A percentile compares a stretch with the other conserved stretches of the same genome.
These are phyloP conservation scores for Avena atlantica DNA, from an alignment of 176 grass and related monocot genomes.

Conservation along the genomic window DNA sequence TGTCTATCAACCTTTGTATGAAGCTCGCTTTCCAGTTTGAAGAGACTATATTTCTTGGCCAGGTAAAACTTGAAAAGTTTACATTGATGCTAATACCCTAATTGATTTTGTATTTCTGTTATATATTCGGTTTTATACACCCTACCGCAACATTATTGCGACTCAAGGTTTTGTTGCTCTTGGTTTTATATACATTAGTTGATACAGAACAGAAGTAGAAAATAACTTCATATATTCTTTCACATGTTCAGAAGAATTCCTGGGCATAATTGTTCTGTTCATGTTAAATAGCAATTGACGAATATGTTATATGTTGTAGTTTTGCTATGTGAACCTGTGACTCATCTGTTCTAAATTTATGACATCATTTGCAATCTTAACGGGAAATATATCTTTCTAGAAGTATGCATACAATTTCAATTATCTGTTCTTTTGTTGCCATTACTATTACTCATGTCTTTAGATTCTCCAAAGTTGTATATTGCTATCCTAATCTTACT, in stretches of 20 bases:
- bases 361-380: constrained; percentile 18
- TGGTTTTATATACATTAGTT: constrained; percentile 6
- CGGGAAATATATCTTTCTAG: constrained; percentile 31
- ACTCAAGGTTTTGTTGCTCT: not conserved
- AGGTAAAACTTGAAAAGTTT: constrained; percentile 54
- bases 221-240: constrained; percentile 1
- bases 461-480: constrained; percentile 21
- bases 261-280: not conserved
- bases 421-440: constrained; percentile 39
- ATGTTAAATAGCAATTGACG: constrained; percentile 27
- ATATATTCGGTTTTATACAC: not conserved
- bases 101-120: constrained; percentile 30
- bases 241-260: not conserved
- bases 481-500: constrained; percentile 15
- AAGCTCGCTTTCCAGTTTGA: constrained; percentile 97
- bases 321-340: constrained; percentile 5
- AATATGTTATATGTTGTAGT: not conserved
- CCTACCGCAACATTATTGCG: not conserved
- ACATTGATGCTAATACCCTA: constrained; percentile 17
- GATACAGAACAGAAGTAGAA: constrained; percentile 16
- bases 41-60: constrained; percentile 97
- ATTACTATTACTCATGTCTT: constrained; percentile 33
- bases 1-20: constrained; percentile 96
- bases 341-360: constrained; percentile 21
- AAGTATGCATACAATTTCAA: constrained; percentile 21